A percentile compares a stretch with the other conserved stretches of the same genome.
Conservation (phyloP, 176 grass and related monocot species). For the Neostapfia colusana region DNA sequence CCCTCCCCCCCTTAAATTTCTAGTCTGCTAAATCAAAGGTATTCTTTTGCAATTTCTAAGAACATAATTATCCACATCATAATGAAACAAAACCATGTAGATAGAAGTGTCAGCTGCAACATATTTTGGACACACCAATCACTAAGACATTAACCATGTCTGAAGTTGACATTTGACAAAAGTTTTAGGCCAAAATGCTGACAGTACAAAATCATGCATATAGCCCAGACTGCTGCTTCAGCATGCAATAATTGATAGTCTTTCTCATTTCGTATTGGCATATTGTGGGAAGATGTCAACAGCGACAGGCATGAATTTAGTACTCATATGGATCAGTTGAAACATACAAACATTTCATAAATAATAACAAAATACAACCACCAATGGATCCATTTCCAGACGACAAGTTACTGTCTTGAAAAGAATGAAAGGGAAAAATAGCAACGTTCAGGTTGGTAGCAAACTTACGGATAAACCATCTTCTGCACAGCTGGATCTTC, state of each 20-base stretch:
- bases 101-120: background rate
- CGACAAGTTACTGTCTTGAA: background rate
- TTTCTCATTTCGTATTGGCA: background rate
- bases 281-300: background rate
- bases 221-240: background rate
- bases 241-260: background rate
- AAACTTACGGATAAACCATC: constrained; percentile 97
- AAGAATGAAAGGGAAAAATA: constrained; percentile 22
- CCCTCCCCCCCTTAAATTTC: no score
- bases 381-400: background rate
- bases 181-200: constrained; percentile 15
- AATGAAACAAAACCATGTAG: background rate
- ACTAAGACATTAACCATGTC: background rate
- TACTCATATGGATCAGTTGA: constrained; percentile 9
- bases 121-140: constrained; percentile 12
- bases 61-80: background rate
- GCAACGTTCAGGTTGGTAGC: background rate
- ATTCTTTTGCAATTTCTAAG: constrained; percentile 2
- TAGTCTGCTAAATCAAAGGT: background rate
- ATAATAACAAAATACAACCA: background rate
- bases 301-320: background rate
- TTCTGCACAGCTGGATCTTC: constrained; percentile 96
- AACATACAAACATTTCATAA: constrained; percentile 12
- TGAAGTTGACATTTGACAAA: background rate
- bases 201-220: background rate